Conservation (phyloP, 257 asterid genomes). For the Plantago ovata region DNA sequence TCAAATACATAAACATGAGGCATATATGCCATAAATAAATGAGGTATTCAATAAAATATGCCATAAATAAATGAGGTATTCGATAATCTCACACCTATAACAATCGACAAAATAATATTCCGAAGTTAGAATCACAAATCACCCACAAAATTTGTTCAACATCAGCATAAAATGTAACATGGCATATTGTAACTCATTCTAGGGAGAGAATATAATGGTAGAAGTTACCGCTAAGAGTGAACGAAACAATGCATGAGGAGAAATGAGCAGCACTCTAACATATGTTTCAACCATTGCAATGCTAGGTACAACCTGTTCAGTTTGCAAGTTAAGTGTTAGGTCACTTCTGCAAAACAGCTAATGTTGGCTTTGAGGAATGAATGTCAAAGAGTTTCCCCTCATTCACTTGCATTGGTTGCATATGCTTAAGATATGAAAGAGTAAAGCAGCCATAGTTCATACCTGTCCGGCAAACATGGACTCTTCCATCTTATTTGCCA, state of each 20-base stretch:
- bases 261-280: slow-evolving; percentile 76
- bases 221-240: slow-evolving; percentile 65
- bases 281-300: slow-evolving; percentile 98
- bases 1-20: slow-evolving; percentile 2
- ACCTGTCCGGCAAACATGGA: slow-evolving; percentile 97
- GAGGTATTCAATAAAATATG: background rate
- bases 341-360: slow-evolving; percentile 4
- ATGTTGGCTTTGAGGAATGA: background rate
- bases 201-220: background rate
- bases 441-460: slow-evolving; percentile 15
- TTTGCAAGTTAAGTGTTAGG: slow-evolving; percentile 17
- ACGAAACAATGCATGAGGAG: slow-evolving; percentile 93
- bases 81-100: background rate
- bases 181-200: background rate
- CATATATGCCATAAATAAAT: background rate
- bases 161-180: background rate
- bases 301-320: slow-evolving; percentile 84
- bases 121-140: background rate
- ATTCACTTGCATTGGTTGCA: slow-evolving; percentile 17
- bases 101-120: background rate
- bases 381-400: background rate
- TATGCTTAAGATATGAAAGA: slow-evolving; percentile 13
- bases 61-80: background rate
- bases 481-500: slow-evolving; percentile 85
- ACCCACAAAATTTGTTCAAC: background rate